Percentiles rank a stretch among this genome's conserved stretches.
These are phyloP conservation scores for Aphanoascus verrucosus DNA, from an alignment of 2,329 filamentous ascomycete species.

Conservation along the genomic window DNA sequence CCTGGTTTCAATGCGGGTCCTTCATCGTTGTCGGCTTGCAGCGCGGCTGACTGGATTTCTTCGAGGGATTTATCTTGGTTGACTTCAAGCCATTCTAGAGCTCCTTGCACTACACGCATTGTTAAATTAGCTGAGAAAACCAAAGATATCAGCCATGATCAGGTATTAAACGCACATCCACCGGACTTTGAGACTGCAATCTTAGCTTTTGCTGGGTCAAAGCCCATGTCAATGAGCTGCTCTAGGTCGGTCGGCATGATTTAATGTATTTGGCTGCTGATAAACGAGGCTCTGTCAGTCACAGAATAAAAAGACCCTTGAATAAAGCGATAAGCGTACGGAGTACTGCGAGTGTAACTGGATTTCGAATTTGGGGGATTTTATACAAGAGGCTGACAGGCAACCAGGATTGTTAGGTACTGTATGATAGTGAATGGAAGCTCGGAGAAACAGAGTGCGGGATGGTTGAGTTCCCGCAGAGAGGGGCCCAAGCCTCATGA, in stretches of 20 bases:
- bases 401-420: background rate
- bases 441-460: background rate
- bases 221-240: constrained; percentile 58
- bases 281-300: background rate
- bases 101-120: constrained; percentile 59
- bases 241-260: constrained; percentile 46
- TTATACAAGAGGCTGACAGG: no score
- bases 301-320: background rate
- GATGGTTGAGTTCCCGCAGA: background rate
- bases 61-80: constrained; percentile 72
- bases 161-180: constrained; percentile 49
- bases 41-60: constrained; percentile 32
- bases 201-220: constrained; percentile 70
- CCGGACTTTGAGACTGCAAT: constrained; percentile 76
- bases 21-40: constrained; percentile 46
- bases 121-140: background rate
- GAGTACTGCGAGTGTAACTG: no score
- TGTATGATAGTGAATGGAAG: background rate
- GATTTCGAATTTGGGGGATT: no score
- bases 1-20: constrained; percentile 59
- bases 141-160: background rate
- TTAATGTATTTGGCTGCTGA: background rate
- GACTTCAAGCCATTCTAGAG: constrained; percentile 87
- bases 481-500: background rate
- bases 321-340: background rate